These are phyloP conservation scores for Candida multigemmis DNA, from an alignment of 805 yeast species.

Conservation along the genomic window DNA sequence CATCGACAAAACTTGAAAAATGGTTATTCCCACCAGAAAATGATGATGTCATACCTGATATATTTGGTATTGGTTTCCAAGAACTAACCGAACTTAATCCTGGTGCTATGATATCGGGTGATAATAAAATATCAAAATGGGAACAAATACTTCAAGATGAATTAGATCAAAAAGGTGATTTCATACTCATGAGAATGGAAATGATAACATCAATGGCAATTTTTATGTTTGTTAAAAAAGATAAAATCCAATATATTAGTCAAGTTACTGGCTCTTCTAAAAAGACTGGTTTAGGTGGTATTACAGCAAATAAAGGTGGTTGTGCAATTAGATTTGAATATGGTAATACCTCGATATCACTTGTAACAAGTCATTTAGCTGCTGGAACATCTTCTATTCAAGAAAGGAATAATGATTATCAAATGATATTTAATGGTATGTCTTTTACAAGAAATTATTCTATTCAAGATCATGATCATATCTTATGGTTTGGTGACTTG, in stretches of 20 bases:
- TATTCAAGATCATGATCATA: conserved; percentile 70
- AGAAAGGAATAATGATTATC: conserved; percentile 82
- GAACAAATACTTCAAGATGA: conserved; percentile 55
- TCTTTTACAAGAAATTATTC: conserved; percentile 66
- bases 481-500: conserved; percentile 93
- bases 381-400: conserved; percentile 79
- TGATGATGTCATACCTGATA: conserved; percentile 47
- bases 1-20: conserved; percentile 47
- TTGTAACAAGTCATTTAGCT: conserved; percentile 87
- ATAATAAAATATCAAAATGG: conserved; percentile 76
- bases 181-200: conserved; percentile 63
- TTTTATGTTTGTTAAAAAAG: conserved; percentile 48
- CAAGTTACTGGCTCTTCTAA: conserved; percentile 92
- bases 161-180: conserved; percentile 42
- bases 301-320: conserved; percentile 95
- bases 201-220: conserved; percentile 64
- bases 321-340: conserved; percentile 84
- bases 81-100: conserved; percentile 92
- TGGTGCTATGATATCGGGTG: conserved; percentile 81
- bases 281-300: conserved; percentile 94
- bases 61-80: conserved; percentile 86
- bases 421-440: conserved; percentile 65
- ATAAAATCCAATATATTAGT: conserved; percentile 36
- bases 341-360: conserved; percentile 73
- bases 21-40: conserved; percentile 79